Evolutionary conservation across 2,329 filamentous ascomycete species (phyloP), one percentile per base, ranked within the genome.

Genomic region (Rhexocercosporidium sp.): DNA sequence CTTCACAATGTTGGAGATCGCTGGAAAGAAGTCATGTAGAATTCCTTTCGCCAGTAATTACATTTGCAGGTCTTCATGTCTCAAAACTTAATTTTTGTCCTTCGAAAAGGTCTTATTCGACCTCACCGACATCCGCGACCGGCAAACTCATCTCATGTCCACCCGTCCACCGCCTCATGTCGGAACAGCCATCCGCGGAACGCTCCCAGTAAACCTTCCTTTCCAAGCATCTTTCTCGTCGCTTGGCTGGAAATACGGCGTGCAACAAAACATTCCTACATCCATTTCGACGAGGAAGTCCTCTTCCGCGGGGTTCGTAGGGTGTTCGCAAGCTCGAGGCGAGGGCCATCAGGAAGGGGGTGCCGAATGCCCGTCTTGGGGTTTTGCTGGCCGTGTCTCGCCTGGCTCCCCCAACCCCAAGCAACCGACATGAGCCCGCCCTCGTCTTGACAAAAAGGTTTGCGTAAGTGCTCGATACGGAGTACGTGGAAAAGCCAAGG

Each of bases 241-340:
- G 18, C 53, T 66, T 61, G 65, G 59, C 65, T 51, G 20, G 29
- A 46, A 63, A 3, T 46, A 47, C 60, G 65, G 64, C 39, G 39
- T 66, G 65, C 65, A 64, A 60, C 65, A 66, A 62, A 49, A 18
- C 2, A 25, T 25, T 39, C 9, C 27, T 49, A 3, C n/a, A 39
- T 37, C 6, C 22, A n/a, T 14, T 31, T 54, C 29, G 14, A 44
- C 20, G 20, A 27, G 37, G 22, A 29, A 44, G 22, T 34, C 31
- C 31, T 6, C 44, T 29, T 59, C 53, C 25, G 27, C 37, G 46
- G 47, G 27, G 7, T 53, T 65, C n/a, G n/a, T n/a, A n/a, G n/a
- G n/a, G n/a, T n/a, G n/a, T n/a, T n/a, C 49, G 49, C 49, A 29
- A 54, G 51, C 51, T 54, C 16, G 51, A 54, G 51, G 27, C 51